Percentiles rank a stretch among this genome's conserved stretches.
Evolutionary conservation across 768 basidiomycete genomes (phyloP).

Genomic region (Hericium coralloides): DNA sequence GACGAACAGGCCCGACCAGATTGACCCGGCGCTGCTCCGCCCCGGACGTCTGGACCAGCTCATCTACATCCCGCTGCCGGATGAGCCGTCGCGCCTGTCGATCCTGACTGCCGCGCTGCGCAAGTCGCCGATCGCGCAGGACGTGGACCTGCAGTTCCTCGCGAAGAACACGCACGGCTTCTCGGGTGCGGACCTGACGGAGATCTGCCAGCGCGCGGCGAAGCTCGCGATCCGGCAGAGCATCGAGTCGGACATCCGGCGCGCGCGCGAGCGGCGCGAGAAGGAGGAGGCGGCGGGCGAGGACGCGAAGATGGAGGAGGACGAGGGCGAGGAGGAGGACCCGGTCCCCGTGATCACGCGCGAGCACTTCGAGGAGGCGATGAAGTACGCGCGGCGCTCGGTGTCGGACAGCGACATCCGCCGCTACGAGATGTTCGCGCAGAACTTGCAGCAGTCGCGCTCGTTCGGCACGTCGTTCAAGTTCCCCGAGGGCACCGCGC

Average conservation of each 20-base stretch:
- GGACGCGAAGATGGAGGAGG: conserved; percentile 63
- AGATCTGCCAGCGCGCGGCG: conserved; percentile 96
- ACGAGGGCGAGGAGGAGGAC: conserved; percentile 66
- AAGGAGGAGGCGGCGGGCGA: conserved; percentile 68
- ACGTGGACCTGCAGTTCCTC: conserved; percentile 80
- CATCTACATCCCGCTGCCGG: conserved; percentile 98
- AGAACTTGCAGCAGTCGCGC: conserved; percentile 88
- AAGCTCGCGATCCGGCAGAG: conserved; percentile 94
- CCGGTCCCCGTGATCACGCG: conserved; percentile 64
- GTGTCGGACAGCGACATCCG: conserved; percentile 96
- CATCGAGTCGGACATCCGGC: conserved; percentile 86
- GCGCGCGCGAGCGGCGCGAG: conserved; percentile 69
- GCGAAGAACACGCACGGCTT: conserved; percentile 92
- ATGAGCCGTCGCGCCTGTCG: conserved; percentile 82
- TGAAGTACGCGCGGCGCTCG: conserved; percentile 94
- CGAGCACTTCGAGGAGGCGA: conserved; percentile 97
- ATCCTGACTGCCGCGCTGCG: conserved; percentile 89
- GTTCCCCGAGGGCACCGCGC: conserved; percentile 74
- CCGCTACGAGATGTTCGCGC: conserved; percentile 57
- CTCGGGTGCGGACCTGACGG: conserved; percentile 99
- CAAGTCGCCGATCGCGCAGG: conserved; percentile 78
- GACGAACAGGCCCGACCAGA: conserved; percentile 94
- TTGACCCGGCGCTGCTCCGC: conserved; percentile 86
- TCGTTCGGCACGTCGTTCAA: conserved; percentile 94
- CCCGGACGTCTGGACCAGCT: conserved; percentile 98